phyloP scores from a whole-genome alignment of 2,329 filamentous ascomycete genomes.

The Diplodia scrobiculata region DNA sequence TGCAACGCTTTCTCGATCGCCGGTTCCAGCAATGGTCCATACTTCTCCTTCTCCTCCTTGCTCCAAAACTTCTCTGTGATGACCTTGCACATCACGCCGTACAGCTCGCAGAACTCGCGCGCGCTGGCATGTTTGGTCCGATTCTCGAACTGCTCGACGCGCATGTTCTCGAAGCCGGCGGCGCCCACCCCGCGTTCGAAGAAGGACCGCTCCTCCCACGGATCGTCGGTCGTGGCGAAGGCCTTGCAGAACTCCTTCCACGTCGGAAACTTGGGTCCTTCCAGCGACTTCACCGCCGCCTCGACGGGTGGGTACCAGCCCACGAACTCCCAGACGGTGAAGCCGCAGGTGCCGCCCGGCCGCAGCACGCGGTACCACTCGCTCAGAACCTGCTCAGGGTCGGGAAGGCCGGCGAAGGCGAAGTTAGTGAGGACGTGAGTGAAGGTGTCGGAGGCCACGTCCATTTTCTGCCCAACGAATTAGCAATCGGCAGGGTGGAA shows the following conservation, averaged over 20 bases:
- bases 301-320: constrained; percentile 21
- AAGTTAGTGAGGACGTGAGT: constrained; percentile 49
- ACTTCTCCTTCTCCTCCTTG: constrained; percentile 27
- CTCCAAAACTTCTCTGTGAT: constrained; percentile 20
- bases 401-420: constrained; percentile 52
- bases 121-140: constrained; percentile 6
- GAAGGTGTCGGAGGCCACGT: constrained; percentile 20
- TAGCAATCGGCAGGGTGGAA: background rate
- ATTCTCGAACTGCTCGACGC: background rate
- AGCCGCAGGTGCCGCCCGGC: constrained; percentile 62
- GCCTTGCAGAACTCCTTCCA: constrained; percentile 12
- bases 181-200: background rate
- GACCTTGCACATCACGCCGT: background rate
- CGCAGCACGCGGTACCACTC: constrained; percentile 46
- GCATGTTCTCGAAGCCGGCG: constrained; percentile 21
- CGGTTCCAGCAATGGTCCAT: background rate
- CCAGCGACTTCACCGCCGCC: background rate
- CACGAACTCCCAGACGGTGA: constrained; percentile 49
- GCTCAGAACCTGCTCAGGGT: constrained; percentile 44
- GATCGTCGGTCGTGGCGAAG: background rate
- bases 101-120: background rate
- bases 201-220: constrained; percentile 20
- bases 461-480: constrained; percentile 1
- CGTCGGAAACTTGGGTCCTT: background rate
- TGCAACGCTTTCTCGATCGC: constrained; percentile 18